Evolutionary conservation across 768 basidiomycete species (phyloP).

Genomic region (Paxillus rubicundulus): DNA sequence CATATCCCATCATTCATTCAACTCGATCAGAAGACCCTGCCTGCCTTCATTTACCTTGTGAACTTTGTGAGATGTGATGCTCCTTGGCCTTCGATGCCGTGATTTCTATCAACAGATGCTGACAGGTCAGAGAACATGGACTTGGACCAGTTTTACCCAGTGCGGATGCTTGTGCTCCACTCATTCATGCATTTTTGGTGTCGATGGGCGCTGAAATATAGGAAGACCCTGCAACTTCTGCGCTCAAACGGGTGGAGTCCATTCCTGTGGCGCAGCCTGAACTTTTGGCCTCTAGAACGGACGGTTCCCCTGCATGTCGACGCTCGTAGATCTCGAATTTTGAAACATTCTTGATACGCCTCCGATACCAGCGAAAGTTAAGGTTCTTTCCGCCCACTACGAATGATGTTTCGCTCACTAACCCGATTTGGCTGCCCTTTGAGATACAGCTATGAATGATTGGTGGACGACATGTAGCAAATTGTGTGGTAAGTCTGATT

Average conservation of each 20-base stretch:
- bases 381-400: not conserved
- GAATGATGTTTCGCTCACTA: not conserved
- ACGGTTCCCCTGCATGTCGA: not conserved
- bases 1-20: not conserved
- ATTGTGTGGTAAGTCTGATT: not conserved
- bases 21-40: not conserved
- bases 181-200: not conserved
- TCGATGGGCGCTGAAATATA: not conserved
- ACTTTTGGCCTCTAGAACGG: not conserved
- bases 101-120: not conserved
- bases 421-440: not conserved
- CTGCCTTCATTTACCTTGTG: not conserved
- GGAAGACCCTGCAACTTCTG: not conserved
- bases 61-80: not conserved
- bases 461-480: not conserved
- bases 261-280: not conserved
- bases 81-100: not conserved
- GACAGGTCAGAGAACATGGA: not conserved
- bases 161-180: not conserved
- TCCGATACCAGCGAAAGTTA: not conserved
- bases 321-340: not conserved
- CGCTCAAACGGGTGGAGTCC: not conserved
- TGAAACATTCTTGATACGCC: not conserved
- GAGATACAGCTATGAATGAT: not conserved
- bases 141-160: not conserved